These are phyloP conservation scores for Osmozyma mogii DNA, from an alignment of 805 yeast species.

Conservation along the genomic window DNA sequence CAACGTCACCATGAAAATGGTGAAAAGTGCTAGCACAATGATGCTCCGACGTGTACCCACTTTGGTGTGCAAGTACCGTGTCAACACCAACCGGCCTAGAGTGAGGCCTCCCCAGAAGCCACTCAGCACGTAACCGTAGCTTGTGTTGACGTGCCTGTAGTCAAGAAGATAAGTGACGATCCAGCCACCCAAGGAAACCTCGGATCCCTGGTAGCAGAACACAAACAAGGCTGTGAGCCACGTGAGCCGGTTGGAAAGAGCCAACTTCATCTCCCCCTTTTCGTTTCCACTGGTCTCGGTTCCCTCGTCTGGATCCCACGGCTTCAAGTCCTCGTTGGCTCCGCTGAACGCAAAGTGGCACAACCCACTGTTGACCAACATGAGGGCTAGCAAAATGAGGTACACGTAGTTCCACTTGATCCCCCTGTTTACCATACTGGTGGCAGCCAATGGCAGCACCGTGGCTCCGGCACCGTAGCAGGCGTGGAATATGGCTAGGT, in stretches of 20 bases:
- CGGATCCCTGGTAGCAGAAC: slow-evolving; percentile 62
- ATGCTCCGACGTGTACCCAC: slow-evolving; percentile 42
- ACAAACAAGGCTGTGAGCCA: slow-evolving; percentile 47
- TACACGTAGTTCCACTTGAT: slow-evolving; percentile 49
- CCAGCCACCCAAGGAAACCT: slow-evolving; percentile 68
- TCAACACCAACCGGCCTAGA: slow-evolving; percentile 49
- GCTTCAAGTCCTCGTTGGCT: slow-evolving; percentile 39
- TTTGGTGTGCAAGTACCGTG: slow-evolving; percentile 27
- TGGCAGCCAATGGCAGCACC: slow-evolving; percentile 39
- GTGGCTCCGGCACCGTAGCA: slow-evolving; percentile 19
- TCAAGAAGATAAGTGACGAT: slow-evolving; percentile 52
- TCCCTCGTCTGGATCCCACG: slow-evolving; percentile 19
- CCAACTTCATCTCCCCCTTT: slow-evolving; percentile 7
- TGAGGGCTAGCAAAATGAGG: slow-evolving; percentile 38
- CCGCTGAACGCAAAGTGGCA: slow-evolving; percentile 39
- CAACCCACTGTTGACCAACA: slow-evolving; percentile 15
- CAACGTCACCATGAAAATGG: slow-evolving; percentile 32
- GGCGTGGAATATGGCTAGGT: slow-evolving; percentile 16
- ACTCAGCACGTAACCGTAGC: slow-evolving; percentile 57
- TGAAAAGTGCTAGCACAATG: slow-evolving; percentile 20
- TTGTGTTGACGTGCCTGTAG: slow-evolving; percentile 40
- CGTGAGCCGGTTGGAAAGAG: slow-evolving; percentile 33
- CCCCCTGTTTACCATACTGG: slow-evolving; percentile 43
- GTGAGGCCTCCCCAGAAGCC: slow-evolving; percentile 72
- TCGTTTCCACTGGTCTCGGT: background rate